These are phyloP conservation scores for Garcia nutans DNA, from an alignment of 345 rosid genomes.

Conservation along the genomic window DNA sequence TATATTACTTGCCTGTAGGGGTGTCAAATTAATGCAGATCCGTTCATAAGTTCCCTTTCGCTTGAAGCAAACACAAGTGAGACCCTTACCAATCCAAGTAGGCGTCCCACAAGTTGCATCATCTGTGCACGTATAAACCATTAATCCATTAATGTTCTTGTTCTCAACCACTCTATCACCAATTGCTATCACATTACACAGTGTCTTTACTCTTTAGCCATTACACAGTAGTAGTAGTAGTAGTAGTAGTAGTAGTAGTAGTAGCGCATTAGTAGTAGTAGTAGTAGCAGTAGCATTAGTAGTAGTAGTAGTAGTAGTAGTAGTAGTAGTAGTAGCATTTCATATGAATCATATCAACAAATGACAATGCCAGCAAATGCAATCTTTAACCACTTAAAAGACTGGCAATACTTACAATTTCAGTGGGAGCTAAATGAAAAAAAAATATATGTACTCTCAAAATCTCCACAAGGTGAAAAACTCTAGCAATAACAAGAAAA, in stretches of 20 bases:
- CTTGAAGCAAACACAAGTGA: conserved; percentile 90
- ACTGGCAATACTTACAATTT: too few species aligned
- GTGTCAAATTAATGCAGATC: conserved; percentile 71
- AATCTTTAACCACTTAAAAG: too few species aligned
- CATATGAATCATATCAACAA: conserved; percentile 20
- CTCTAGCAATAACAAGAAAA: conserved; percentile 4
- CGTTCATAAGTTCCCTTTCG: conserved; percentile 71
- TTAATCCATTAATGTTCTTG: background rate
- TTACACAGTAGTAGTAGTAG: too few species aligned
- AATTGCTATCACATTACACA: background rate
- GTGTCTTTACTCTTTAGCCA: background rate
- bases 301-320: too few species aligned
- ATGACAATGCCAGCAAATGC: background rate
- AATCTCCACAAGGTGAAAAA: background rate
- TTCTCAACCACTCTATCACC: background rate
- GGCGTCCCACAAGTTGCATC: conserved; percentile 59
- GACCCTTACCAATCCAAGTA: conserved; percentile 79
- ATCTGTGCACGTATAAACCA: conserved; percentile 36
- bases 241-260: too few species aligned
- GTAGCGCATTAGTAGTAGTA: too few species aligned
- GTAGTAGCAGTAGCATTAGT: too few species aligned
- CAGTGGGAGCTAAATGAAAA: too few species aligned
- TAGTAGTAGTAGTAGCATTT: too few species aligned
- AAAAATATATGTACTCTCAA: too few species aligned
- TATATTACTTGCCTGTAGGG: conserved; percentile 61